Evolutionary conservation across 1,139 yeast genomes (phyloP).

Genomic region (Eremothecium cymbalariae): DNA sequence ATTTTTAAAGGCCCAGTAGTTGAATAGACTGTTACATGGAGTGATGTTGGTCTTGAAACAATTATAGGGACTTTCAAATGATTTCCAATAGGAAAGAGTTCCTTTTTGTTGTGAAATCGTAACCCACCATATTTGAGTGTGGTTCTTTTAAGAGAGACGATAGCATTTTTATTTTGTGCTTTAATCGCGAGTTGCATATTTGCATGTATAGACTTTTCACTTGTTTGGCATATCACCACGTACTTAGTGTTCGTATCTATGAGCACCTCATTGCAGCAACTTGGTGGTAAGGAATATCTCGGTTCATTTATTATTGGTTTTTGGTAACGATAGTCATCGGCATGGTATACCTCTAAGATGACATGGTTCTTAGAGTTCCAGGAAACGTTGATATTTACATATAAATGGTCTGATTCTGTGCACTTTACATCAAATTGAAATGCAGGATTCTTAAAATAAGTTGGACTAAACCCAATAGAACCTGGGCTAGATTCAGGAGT

Average conservation of each 20-base stretch:
- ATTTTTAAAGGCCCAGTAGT: slow-evolving; percentile 6
- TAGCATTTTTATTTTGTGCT: background rate
- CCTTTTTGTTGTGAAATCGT: slow-evolving; percentile 16
- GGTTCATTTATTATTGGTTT: slow-evolving; percentile 32
- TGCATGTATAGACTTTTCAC: background rate
- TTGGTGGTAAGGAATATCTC: slow-evolving; percentile 28
- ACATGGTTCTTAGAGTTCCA: slow-evolving; percentile 33
- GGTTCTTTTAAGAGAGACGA: slow-evolving; percentile 9
- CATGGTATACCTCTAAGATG: slow-evolving; percentile 31
- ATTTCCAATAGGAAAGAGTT: slow-evolving; percentile 16
- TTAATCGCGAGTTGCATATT: background rate
- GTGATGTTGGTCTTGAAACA: slow-evolving; percentile 2
- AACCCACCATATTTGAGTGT: slow-evolving; percentile 18
- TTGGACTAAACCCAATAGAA: slow-evolving; percentile 30
- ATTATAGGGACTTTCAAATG: slow-evolving; percentile 9
- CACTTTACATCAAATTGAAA: slow-evolving; percentile 33
- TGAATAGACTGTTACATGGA: slow-evolving; percentile 7
- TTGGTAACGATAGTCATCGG: slow-evolving; percentile 27
- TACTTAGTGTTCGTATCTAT: slow-evolving; percentile 37
- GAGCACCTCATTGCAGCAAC: slow-evolving; percentile 26
- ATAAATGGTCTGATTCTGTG: slow-evolving; percentile 20
- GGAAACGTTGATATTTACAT: slow-evolving; percentile 35
- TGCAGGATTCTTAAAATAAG: slow-evolving; percentile 61
- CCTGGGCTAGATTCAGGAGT: slow-evolving; percentile 45
- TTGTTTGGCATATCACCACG: slow-evolving; percentile 30